Evolutionary conservation across 495 filamentous ascomycete genomes (phyloP), one percentile per base, ranked within the genome.

Genomic region (Endocarpon pusillum): DNA sequence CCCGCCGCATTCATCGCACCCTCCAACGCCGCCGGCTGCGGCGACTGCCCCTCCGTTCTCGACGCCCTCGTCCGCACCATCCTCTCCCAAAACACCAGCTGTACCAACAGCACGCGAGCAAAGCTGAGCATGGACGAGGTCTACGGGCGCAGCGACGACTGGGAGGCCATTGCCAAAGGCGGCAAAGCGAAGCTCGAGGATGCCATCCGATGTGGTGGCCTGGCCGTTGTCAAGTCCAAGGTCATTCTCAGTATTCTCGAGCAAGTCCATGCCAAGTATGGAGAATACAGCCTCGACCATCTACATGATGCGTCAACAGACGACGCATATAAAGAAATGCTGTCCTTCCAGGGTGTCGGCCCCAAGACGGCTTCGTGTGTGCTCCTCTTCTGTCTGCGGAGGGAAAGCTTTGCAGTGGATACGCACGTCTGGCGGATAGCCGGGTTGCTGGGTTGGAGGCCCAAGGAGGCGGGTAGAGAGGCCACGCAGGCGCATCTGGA

Each of bases 361-460:
- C 74, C 81, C 34, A 97, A 97, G 57, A 93, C 86, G 1, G 79
- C 86, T 3, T 76, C 81, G 5, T 97, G 89, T 42, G 79, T 87
- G 10, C 54, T 78, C 9, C 61, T 87, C 2, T 91, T 91, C 50
- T 85, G 80, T 50, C 65, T 91, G 17, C 69, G 70, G 41, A 67
- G 70, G 9, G 77, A 81, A 0, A 77, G 74, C 48, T 86, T 87
- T 44, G 81, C 83, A 0, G 82, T 91, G 1, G 82, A 89, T 43
- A 91, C 82, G 0, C 82, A 87, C 43, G 81, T 89, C 40, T 75
- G 75, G 48, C 73, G 82, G 14, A 68, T 93, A 36, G 74, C 71
- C 46, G 75, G 73, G 36, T 93, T 84, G 75, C 69, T 97, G 0
- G 71, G 74, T 10, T 97, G 89, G 89, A 65, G 85, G 8, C 77